Evolutionary conservation across 108 stramenopile species (phyloP), one percentile per base, ranked within the genome.

Genomic region (Nitzschia sp.): DNA sequence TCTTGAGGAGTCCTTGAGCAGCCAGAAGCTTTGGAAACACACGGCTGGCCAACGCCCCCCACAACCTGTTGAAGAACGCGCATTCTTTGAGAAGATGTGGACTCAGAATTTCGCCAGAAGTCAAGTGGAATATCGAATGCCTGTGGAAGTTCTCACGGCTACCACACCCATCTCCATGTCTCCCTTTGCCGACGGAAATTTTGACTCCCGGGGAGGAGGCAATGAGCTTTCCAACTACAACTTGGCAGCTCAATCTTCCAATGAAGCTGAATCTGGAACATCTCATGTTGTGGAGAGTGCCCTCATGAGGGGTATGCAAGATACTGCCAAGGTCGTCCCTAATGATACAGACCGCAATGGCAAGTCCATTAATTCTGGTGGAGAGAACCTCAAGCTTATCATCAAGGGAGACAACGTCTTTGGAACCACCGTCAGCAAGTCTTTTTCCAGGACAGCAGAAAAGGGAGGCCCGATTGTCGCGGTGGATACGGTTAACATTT

Each of bases 11-110:
- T 90, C 78, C 39, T 41, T 91, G 6, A 83, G 81, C 3, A 74
- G 77, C 34, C 97, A 97, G 76, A 72, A 73, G 41, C 75, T 97
- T 10, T 97, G 95, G 95, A 91, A 93, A 61, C 56, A 86, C 26
- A 96, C 97, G 2, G 95, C 95, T 3, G 95, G 95, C 8, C 84
- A 83, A 40, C 81, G 97, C n/a, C 97, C 97, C 7, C 88, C 92
- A 8, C 97, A 97, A 70, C 97, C 97, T 6, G 74, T 83, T 0
- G 81, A 92, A 55, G 95, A 95, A 70, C 73, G 96, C 9, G 88
- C 88, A n/a, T 91, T 88, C 57, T 96, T 89, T 69, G 96, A 96
- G 73, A 81, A 90, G 71, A 76, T 93, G 76, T 98, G 97, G 97
- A 80, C 86, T 3, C 80, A 95, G 69, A 96, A 98, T 72, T 96